A percentile compares a stretch with the other conserved stretches of the same genome.
Evolutionary conservation across 2,329 filamentous ascomycete species (phyloP).

Genomic region (Tricladium varicosporioides): DNA sequence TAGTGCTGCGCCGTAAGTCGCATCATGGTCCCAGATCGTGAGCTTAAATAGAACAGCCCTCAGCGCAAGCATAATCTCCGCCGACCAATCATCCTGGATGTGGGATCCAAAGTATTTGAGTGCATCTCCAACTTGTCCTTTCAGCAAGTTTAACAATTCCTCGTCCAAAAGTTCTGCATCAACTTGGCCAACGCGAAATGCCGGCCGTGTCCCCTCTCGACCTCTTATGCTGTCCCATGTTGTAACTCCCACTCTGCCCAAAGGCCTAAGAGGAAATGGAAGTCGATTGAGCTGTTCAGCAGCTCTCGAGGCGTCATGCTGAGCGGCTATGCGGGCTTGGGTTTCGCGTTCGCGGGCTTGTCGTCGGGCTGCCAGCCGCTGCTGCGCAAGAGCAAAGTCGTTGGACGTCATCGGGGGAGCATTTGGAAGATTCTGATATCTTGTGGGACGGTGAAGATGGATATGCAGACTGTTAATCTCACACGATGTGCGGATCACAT

Average conservation of each 20-base stretch:
- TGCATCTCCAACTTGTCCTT: conserved; percentile 81
- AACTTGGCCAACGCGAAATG: conserved; percentile 92
- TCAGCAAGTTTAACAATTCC: conserved; percentile 82
- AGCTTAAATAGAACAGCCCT: conserved; percentile 87
- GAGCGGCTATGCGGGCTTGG: conserved; percentile 52
- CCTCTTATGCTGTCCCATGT: conserved; percentile 72
- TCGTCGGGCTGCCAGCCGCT: conserved; percentile 79
- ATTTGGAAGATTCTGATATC: conserved; percentile 13
- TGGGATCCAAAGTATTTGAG: conserved; percentile 82
- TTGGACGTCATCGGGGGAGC: conserved; percentile 31
- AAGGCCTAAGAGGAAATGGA: conserved; percentile 59
- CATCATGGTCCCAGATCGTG: conserved; percentile 93
- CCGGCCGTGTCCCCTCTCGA: conserved; percentile 76
- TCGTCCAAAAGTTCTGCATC: conserved; percentile 95
- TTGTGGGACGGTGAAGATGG: no score
- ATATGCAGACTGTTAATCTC: no score
- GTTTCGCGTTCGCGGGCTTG: conserved; percentile 68
- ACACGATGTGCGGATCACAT: no score
- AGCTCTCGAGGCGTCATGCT: conserved; percentile 51
- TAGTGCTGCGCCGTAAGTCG: conserved; percentile 88
- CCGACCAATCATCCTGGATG: conserved; percentile 80
- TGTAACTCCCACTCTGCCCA: conserved; percentile 47
- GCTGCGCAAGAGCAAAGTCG: conserved; percentile 80
- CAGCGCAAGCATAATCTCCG: conserved; percentile 78
- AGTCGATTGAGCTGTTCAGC: conserved; percentile 55